phyloP scores from a whole-genome alignment of 2,329 filamentous ascomycete species.

The Aspergillus caelatus region DNA sequence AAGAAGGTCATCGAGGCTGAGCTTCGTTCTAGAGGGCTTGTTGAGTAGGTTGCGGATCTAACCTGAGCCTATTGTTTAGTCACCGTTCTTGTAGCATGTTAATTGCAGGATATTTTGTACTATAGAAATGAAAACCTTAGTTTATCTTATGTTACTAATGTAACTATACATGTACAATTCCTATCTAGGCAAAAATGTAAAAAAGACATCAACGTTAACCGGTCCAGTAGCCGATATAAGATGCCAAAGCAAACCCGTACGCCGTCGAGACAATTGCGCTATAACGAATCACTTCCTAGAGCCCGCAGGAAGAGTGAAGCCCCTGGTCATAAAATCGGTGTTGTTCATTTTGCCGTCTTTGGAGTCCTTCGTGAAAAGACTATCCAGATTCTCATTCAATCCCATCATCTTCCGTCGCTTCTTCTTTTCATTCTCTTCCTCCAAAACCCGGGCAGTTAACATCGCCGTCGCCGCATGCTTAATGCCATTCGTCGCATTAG shows the following conservation, averaged over 20 bases:
- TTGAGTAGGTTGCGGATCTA: constrained; percentile 41
- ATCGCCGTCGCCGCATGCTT: constrained; percentile 87
- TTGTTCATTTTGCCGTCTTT: constrained; percentile 47
- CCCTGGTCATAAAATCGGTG: constrained; percentile 62
- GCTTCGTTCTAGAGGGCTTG: constrained; percentile 64
- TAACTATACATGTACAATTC: constrained; percentile 9
- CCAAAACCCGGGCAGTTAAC: constrained; percentile 81
- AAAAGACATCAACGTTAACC: background rate
- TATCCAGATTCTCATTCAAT: constrained; percentile 59
- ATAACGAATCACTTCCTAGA: constrained; percentile 37
- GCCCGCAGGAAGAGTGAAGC: constrained; percentile 54
- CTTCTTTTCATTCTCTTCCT: constrained; percentile 80
- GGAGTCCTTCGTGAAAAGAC: constrained; percentile 53
- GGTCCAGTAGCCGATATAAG: constrained; percentile 15
- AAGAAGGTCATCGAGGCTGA: constrained; percentile 80
- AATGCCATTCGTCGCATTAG: constrained; percentile 61
- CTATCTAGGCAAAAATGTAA: background rate
- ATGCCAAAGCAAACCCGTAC: constrained; percentile 9
- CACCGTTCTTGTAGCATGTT: constrained; percentile 26
- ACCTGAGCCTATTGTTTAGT: constrained; percentile 7
- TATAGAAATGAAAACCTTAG: constrained; percentile 22
- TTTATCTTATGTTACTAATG: constrained; percentile 9
- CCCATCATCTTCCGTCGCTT: constrained; percentile 75
- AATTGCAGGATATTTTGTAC: constrained; percentile 23
- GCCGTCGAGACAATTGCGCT: constrained; percentile 1